Evolutionary conservation across 352 stramenopile genomes (phyloP).

Genomic region (Saprolegnia diclina): DNA sequence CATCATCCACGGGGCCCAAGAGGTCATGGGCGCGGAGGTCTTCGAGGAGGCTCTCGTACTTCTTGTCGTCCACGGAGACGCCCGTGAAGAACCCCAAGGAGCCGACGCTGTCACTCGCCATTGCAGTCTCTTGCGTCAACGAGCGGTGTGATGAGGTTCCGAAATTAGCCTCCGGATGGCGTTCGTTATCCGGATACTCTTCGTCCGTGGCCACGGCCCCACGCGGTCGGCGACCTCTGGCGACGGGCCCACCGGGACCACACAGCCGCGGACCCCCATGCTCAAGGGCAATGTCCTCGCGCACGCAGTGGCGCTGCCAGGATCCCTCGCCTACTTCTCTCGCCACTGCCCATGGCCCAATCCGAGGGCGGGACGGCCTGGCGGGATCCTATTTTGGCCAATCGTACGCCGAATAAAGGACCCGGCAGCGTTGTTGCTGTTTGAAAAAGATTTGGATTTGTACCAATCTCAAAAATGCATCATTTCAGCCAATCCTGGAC

Average conservation of each 20-base stretch:
- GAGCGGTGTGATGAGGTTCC: conserved; percentile 1
- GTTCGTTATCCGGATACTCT: not conserved
- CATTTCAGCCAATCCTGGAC: not conserved
- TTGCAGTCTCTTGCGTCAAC: conserved; percentile 3
- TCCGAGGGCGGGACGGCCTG: too few species aligned
- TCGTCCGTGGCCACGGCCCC: not conserved
- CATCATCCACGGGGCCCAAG: conserved; percentile 53
- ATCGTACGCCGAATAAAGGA: not conserved
- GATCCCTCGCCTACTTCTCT: not conserved
- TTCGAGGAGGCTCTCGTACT: conserved; percentile 81
- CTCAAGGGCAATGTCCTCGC: not conserved
- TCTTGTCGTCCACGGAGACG: conserved; percentile 73
- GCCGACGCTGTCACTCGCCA: conserved; percentile 6
- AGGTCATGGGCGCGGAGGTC: conserved; percentile 81
- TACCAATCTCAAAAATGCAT: not conserved
- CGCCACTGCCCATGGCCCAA: too few species aligned
- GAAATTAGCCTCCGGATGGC: not conserved
- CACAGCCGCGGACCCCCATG: too few species aligned
- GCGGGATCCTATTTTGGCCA: conserved; percentile 9
- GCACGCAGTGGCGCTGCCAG: not conserved
- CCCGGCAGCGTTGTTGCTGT: not conserved
- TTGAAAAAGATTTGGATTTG: conserved; percentile 9
- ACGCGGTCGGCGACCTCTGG: too few species aligned
- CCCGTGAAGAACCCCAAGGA: conserved; percentile 65
- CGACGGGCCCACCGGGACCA: too few species aligned